These are phyloP conservation scores for Microstroma glucosiphilum DNA, from an alignment of 1,284 basidiomycete genomes.

Conservation along the genomic window DNA sequence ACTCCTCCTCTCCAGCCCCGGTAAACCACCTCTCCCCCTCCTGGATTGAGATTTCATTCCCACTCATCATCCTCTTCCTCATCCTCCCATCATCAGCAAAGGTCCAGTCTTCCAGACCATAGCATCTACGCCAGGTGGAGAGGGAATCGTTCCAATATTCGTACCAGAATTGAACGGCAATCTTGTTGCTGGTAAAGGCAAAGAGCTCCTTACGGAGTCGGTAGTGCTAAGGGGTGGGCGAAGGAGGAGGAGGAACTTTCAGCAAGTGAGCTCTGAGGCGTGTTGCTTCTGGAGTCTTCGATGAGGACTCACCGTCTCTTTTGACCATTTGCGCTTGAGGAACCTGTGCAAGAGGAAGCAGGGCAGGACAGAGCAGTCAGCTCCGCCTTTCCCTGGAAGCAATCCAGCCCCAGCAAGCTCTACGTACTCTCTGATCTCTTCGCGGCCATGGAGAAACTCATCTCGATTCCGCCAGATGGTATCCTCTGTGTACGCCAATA, in stretches of 20 bases:
- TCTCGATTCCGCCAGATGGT: conserved; percentile 62
- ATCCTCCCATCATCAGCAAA: conserved; percentile 59
- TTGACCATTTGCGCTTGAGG: conserved; percentile 59
- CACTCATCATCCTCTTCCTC: conserved; percentile 55
- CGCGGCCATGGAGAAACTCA: conserved; percentile 56
- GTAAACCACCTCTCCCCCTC: conserved; percentile 60
- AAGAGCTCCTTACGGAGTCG: conserved; percentile 60
- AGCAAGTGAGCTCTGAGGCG: too few species aligned
- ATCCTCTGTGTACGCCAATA: conserved; percentile 58
- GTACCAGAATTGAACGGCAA: conserved; percentile 62
- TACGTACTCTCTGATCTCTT: conserved; percentile 53
- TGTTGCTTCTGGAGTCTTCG: too few species aligned
- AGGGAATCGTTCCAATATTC: conserved; percentile 54
- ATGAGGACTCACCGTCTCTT: conserved; percentile 49
- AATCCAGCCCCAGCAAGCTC: not conserved
- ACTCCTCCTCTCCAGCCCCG: conserved; percentile 35
- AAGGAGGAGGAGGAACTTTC: too few species aligned
- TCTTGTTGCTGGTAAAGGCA: conserved; percentile 59
- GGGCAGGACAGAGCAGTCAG: not conserved
- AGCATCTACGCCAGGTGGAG: conserved; percentile 58
- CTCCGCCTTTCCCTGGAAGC: not conserved
- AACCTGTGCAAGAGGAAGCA: conserved; percentile 48
- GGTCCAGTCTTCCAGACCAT: conserved; percentile 62
- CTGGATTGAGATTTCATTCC: conserved; percentile 55
- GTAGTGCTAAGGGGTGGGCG: conserved; percentile 24